Evolutionary conservation across 257 asterid species (phyloP).

Genomic region (Salvia splendens): DNA sequence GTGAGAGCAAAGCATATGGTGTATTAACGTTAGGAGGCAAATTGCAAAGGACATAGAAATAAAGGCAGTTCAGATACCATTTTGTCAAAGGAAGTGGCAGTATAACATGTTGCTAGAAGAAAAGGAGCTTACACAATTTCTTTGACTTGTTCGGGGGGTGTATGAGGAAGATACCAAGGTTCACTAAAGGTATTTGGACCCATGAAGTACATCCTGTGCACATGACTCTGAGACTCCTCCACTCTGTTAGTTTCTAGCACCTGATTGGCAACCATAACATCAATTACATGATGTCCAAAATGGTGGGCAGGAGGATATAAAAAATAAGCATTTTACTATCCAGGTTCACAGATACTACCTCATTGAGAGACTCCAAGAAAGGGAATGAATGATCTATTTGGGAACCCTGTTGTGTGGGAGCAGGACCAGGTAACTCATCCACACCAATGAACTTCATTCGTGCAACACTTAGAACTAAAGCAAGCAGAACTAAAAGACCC

Average conservation of each 20-base stretch:
- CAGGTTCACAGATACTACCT: constrained; percentile 45
- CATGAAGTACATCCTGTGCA: constrained; percentile 92
- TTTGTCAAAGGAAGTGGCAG: constrained; percentile 11
- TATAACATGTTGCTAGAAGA: constrained; percentile 23
- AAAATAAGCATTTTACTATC: constrained; percentile 18
- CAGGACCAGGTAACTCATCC: constrained; percentile 90
- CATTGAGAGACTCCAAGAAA: constrained; percentile 93
- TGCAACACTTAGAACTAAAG: constrained; percentile 96
- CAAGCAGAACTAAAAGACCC: constrained; percentile 83
- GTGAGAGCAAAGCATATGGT: not conserved
- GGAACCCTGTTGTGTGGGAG: constrained; percentile 92
- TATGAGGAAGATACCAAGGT: constrained; percentile 99
- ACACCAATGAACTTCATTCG: constrained; percentile 96
- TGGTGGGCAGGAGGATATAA: constrained; percentile 22
- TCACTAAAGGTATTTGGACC: constrained; percentile 93
- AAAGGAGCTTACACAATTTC: constrained; percentile 83
- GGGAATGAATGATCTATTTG: constrained; percentile 98
- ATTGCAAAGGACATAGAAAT: constrained; percentile 4
- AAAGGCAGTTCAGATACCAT: not conserved
- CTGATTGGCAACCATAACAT: constrained; percentile 48
- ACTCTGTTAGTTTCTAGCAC: constrained; percentile 97
- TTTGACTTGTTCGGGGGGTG: constrained; percentile 90
- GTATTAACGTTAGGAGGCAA: not conserved
- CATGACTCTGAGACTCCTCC: constrained; percentile 97
- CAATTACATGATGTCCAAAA: constrained; percentile 23